Percentiles rank a stretch among this genome's conserved stretches.
These are phyloP conservation scores for Evansstolkia leycettana DNA, from an alignment of 495 filamentous ascomycete species.

Conservation along the genomic window DNA sequence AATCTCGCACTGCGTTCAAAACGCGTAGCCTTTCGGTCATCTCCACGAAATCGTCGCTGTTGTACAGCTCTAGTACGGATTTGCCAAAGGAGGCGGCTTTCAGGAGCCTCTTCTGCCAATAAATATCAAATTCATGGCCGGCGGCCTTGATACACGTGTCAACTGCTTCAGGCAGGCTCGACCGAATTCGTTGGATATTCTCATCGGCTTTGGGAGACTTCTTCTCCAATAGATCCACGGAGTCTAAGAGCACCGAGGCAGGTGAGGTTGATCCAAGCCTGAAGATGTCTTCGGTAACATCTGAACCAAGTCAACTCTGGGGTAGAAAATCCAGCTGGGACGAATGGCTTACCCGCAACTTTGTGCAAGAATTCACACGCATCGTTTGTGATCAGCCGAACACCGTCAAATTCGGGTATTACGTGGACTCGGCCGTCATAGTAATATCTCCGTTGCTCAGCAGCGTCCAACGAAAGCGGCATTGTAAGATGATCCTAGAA, in stretches of 20 bases:
- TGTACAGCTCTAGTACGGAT: slow-evolving; percentile 91
- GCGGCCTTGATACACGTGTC: slow-evolving; percentile 85
- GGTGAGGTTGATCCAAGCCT: slow-evolving; percentile 74
- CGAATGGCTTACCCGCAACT: slow-evolving; percentile 46
- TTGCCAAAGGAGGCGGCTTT: slow-evolving; percentile 96
- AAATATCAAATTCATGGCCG: slow-evolving; percentile 75
- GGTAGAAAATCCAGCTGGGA: not conserved
- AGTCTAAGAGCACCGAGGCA: slow-evolving; percentile 83
- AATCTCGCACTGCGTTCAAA: slow-evolving; percentile 82
- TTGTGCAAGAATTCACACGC: slow-evolving; percentile 92
- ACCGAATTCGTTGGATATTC: slow-evolving; percentile 84
- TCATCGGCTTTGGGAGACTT: slow-evolving; percentile 96
- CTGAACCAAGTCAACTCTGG: slow-evolving; percentile 16
- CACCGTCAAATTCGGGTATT: slow-evolving; percentile 77
- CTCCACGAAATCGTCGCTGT: slow-evolving; percentile 94
- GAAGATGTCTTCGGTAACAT: slow-evolving; percentile 81
- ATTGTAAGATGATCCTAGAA: not conserved
- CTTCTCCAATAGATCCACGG: slow-evolving; percentile 80
- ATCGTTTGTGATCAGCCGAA: slow-evolving; percentile 78
- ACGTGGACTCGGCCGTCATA: slow-evolving; percentile 89
- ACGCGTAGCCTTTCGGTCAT: slow-evolving; percentile 94
- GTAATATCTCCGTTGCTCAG: slow-evolving; percentile 47
- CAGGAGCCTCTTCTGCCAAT: slow-evolving; percentile 91
- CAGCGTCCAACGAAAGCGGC: not conserved
- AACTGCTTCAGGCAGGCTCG: slow-evolving; percentile 79